Conservation (phyloP, 2,329 filamentous ascomycete species). For the Mollisiaceae sp. region DNA sequence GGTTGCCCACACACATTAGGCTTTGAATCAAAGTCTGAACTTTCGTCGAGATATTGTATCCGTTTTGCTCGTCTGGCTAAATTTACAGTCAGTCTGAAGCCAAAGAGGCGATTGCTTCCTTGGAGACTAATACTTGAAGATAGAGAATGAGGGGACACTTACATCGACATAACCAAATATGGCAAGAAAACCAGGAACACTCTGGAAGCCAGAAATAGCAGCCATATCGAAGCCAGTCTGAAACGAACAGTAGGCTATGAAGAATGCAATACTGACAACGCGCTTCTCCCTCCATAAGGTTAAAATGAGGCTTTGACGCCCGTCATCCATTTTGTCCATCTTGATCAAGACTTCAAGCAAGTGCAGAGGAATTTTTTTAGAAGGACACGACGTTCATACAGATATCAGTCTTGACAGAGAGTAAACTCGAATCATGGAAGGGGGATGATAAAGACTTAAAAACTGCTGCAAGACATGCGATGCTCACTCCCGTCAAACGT, state of each 20-base stretch:
- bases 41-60: constrained; percentile 17
- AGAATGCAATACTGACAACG: constrained; percentile 6
- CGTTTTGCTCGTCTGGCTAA: background rate
- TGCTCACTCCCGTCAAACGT: background rate
- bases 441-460: background rate
- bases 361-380: background rate
- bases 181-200: constrained; percentile 14
- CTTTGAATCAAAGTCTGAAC: constrained; percentile 20
- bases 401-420: background rate
- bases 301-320: background rate
- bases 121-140: background rate
- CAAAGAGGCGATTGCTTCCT: background rate
- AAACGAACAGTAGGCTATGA: constrained; percentile 19
- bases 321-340: constrained; percentile 3
- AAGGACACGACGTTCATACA: background rate
- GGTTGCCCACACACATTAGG: constrained; percentile 18
- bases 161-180: constrained; percentile 21
- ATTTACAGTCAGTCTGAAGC: background rate
- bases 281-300: constrained; percentile 2
- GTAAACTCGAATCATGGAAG: background rate
- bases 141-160: background rate
- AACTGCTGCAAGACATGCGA: background rate
- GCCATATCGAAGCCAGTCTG: constrained; percentile 20
- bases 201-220: constrained; percentile 16
- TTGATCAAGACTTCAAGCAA: background rate